Evolutionary conservation across 164 flowering plant species (phyloP).

Genomic region (Dillenia suffruticosa): DNA sequence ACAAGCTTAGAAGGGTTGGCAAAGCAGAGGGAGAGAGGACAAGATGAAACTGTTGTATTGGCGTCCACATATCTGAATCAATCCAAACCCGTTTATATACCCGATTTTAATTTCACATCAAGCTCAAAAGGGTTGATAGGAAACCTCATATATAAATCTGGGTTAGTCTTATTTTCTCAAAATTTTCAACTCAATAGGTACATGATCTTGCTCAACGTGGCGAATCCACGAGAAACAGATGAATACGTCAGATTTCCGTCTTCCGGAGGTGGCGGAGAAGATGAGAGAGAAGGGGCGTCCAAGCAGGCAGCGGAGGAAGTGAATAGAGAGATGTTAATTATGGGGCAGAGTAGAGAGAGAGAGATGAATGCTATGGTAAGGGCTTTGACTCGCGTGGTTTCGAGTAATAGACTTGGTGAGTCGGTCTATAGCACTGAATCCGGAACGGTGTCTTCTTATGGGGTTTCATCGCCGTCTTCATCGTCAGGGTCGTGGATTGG

Average conservation of each 20-base stretch:
- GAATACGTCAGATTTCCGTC: slow-evolving; percentile 13
- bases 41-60: too few species aligned
- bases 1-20: too few species aligned
- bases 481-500: slow-evolving; percentile 20
- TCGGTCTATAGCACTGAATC: not conserved
- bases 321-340: slow-evolving; percentile 11
- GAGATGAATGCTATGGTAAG: slow-evolving; percentile 61
- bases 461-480: slow-evolving; percentile 3
- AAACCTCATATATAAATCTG: too few species aligned
- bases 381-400: slow-evolving; percentile 47
- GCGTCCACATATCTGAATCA: too few species aligned
- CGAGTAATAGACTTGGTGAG: slow-evolving; percentile 26
- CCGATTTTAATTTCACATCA: too few species aligned
- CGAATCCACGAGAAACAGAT: slow-evolving; percentile 26
- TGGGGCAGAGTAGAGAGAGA: slow-evolving; percentile 18
- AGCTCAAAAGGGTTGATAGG: too few species aligned
- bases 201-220: slow-evolving; percentile 46
- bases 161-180: too few species aligned
- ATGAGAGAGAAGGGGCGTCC: slow-evolving; percentile 1
- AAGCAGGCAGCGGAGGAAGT: not conserved
- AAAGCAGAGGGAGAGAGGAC: too few species aligned
- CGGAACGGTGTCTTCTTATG: not conserved
- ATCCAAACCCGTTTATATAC: too few species aligned
- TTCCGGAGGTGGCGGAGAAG: slow-evolving; percentile 7
- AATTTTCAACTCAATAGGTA: not conserved